Base-by-base conservation (phyloP, 1,284 basidiomycete species). In the Fomitiporia mediterranea region DNA sequence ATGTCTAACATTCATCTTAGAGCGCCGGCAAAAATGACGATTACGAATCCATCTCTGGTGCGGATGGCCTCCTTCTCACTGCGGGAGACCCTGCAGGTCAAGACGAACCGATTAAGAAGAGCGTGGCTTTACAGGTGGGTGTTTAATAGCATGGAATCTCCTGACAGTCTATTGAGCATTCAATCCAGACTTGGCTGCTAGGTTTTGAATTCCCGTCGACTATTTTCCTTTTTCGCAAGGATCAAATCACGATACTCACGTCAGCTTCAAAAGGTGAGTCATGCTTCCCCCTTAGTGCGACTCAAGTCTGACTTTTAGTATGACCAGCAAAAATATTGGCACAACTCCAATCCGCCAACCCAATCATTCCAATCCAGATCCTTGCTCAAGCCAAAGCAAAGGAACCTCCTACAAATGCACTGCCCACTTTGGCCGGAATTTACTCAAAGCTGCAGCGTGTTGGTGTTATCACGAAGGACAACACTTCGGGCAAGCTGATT, bases 131-230 rank as follows among this genome's bases (percentile, higher is more conserved):
- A 54, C 94, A 97, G 76, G 94, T 92, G 59, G 63, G 86, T 35
- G 55, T 27, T 27, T 47, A 4, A 13, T 17, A 49, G 55, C 47
- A n/a, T n/a, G n/a, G n/a, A n/a, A n/a, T n/a, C n/a, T n/a, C 53
- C 44, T 46, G 44, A 28, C 55, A 30, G 44, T 35, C n/a, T n/a
- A n/a, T n/a, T n/a, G 25, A 57, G 28, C 43, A 34, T 60, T 19
- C n/a, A 59, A 57, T 57, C 63, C 51, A 57, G 93, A 94, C 92
- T 64, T 98, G 93, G 89, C 78, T 98, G 7, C 80, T 98, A 32
- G 96, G 94, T 23, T 98, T 94, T 70, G 96, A 98, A 70, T 98
- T 98, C 67, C 95, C 95, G 0, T 94, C 93, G 0, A 98, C 95
- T 0, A 76, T 98, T 42, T 82, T 95, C 56, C 72, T 96, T 34